Evolutionary conservation across 257 asterid species (phyloP).

Genomic region (Cruciata laevipes): DNA sequence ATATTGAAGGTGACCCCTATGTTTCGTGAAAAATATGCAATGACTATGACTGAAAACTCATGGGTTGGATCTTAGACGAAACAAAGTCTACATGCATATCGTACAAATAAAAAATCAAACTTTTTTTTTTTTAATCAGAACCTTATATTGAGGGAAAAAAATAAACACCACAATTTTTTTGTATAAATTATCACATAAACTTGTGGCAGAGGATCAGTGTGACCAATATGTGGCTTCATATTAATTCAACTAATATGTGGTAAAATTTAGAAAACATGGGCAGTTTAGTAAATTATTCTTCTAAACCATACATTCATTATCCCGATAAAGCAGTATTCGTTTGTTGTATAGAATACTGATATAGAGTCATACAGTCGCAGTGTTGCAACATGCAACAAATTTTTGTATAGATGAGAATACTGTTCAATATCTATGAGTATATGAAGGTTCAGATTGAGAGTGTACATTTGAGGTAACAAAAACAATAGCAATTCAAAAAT

Average conservation of each 20-base stretch:
- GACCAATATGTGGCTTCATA: not conserved
- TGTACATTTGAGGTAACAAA: not conserved
- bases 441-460: conserved; percentile 4
- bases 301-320: no score
- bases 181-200: not conserved
- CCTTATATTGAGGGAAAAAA: not conserved
- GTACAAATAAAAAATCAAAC: not conserved
- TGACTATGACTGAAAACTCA: not conserved
- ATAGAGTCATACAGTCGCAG: no score
- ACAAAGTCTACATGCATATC: not conserved
- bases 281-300: no score
- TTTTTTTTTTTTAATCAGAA: no score
- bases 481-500: not conserved
- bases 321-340: no score
- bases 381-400: no score
- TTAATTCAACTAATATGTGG: not conserved
- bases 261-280: not conserved
- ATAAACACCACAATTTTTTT: no score
- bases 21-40: conserved; percentile 8
- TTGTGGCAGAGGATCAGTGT: not conserved
- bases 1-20: conserved; percentile 14
- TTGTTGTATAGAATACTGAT: no score
- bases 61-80: not conserved
- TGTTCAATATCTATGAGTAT: conserved; percentile 1
- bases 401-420: no score